Evolutionary conservation across 352 stramenopile genomes (phyloP).

Genomic region (Globisporangium carolinianum): DNA sequence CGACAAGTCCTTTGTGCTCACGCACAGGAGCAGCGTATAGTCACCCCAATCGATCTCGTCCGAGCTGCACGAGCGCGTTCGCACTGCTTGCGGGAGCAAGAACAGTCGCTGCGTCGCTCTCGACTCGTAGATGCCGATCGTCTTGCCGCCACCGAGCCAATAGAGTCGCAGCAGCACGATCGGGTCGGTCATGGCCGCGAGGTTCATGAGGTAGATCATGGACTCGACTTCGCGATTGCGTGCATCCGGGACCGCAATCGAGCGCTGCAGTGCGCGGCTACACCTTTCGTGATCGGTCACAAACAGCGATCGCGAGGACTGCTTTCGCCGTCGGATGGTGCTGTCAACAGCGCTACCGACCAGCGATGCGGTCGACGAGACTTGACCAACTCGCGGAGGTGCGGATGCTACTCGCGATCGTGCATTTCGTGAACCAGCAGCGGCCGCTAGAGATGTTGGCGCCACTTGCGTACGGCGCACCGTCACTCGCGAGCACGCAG

Average conservation of each 20-base stretch:
- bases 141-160: neutral
- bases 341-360: no score
- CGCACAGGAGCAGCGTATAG: neutral
- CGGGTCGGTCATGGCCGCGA: constrained; percentile 11
- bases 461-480: no score
- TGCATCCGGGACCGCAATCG: neutral
- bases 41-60: neutral
- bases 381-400: no score
- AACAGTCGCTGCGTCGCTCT: neutral
- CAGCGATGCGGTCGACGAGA: no score
- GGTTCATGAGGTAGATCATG: constrained; percentile 13
- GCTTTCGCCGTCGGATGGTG: no score
- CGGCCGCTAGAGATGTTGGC: no score
- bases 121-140: constrained; percentile 1
- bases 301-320: no score
- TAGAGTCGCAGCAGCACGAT: constrained; percentile 1
- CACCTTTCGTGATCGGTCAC: no score
- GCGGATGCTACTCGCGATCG: no score
- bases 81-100: neutral
- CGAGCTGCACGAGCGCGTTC: neutral
- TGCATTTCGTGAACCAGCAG: no score
- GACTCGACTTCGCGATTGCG: constrained; percentile 7
- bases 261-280: no score
- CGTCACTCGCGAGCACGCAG: neutral
- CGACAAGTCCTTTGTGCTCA: neutral